Base-by-base conservation (phyloP, 2,329 filamentous ascomycete genomes). In the Paracoccidioides lutzii region DNA sequence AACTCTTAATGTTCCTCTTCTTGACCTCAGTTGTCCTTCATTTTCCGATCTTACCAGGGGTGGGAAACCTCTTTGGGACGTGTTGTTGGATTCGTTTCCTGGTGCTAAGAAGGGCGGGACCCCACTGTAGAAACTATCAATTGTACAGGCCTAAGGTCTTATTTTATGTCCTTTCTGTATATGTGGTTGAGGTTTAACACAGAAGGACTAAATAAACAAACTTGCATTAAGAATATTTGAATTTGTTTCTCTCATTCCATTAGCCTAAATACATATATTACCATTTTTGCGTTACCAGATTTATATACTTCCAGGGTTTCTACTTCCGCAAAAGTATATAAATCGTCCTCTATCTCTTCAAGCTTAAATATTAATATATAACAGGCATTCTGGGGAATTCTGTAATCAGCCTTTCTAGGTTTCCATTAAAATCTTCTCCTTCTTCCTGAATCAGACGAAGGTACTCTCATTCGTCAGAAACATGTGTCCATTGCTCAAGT, bases 11-110 rank as follows among this genome's bases (percentile, higher is more conserved):
- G 58, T 60, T 32, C 63, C 67, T 4, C 54, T 69, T 50, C 54
- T 67, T 10, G 61, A 67, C 30, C 46, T 70, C 33, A 61, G 60
- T 8, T 69, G 67, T 42, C 67, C 67, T 4, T 66, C 67, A 5
- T 65, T 70, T 33, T 41, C 63, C 15, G 67, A 70, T 46, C 58
- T 70, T 41, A 62, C 66, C 38, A 61, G 62, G 41, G 66, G 63
- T 49, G 67, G 66, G 1, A 60, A 64, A 53, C 65, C 66, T 7
- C 57, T 67, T 53, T 69, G 65, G 65, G 60, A 65, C 15, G 62
- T 64, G 2, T 52, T 71, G 1, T 59, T 62, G 35, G 55, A 64
- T 37, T 59, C 63, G 5, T 68, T 66, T 54, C 64, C 66, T 0
- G 67, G 67, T 37, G 63, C 66, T 10, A 28, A 58, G 54, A 65